Base-by-base conservation (phyloP, 805 yeast genomes). In the Yamadazyma kitorensis region DNA sequence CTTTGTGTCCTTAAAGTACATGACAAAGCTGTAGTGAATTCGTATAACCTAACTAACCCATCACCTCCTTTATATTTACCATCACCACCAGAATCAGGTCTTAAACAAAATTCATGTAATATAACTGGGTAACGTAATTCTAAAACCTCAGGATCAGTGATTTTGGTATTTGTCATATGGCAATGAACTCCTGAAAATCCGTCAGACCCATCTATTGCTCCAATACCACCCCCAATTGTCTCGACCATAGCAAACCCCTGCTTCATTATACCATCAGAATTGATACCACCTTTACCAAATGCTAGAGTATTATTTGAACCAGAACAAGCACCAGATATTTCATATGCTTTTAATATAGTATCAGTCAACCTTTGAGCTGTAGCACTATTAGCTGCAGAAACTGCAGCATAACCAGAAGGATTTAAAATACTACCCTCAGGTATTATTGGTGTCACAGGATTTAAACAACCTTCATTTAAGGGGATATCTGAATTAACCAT, bases 161-260 rank as follows among this genome's bases (percentile, higher is more conserved):
- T 47, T 30, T 30, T 37, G 17, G 48, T 44, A 29, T 43, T 47
- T 68, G 49, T 45, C 42, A 47, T 85, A 83, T 35, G 73, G 46
- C 45, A 59, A 47, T 70, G 71, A 49, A 35, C 57, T 44, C 74
- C 73, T 24, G 39, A 28, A 14, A 26, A 39, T 7, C 48, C 48
- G 22, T 33, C 28, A 18, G 20, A 19, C 7, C 36, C 36, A 12
- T 34, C 36, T 13, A 30, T 23, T 4, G 46, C 46, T 23, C 44
- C 44, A 22, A 29, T 24, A 25, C 46, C 46, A 15, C 39, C 46
- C 4, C 43, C 44, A 15, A 34, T 24, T 12, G 41, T 29, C 25
- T 39, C 42, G 3, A 37, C 41, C 37, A 33, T 35, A 17, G 44
- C 43, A 31, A 34, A 33, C 2, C 55, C 55, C 29, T 29, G 39